Conservation (phyloP, 306 rosid genomes). For the peach (Prunus persica) region DNA sequence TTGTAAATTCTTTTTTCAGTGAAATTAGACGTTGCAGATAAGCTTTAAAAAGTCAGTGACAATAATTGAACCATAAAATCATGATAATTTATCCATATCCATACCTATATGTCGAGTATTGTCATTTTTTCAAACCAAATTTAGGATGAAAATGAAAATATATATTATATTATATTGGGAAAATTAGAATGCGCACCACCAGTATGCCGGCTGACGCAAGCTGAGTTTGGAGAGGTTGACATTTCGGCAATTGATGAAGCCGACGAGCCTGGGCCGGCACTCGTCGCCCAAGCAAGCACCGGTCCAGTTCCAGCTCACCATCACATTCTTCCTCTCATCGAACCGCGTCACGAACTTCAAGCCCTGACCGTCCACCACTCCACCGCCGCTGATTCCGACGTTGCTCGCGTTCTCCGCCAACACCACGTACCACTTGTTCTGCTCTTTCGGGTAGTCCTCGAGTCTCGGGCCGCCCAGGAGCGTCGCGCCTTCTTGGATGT, state of each 20-base stretch:
- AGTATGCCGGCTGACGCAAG: slow-evolving; percentile 75
- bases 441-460: slow-evolving; percentile 63
- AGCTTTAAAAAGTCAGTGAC: too few relatives aligned
- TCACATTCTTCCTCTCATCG: slow-evolving; percentile 70
- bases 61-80: neutral
- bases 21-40: neutral
- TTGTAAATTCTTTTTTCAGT: too few relatives aligned
- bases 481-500: slow-evolving; percentile 58
- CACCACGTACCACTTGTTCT: slow-evolving; percentile 71
- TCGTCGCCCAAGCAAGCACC: slow-evolving; percentile 86
- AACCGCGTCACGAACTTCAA: slow-evolving; percentile 60
- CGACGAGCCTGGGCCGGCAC: slow-evolving; percentile 80
- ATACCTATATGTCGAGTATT: neutral
- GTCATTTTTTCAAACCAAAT: neutral
- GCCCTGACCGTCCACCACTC: slow-evolving; percentile 86
- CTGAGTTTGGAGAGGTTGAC: slow-evolving; percentile 52
- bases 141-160: neutral
- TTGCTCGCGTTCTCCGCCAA: slow-evolving; percentile 75
- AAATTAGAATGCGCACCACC: slow-evolving; percentile 61
- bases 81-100: neutral
- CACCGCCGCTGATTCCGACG: slow-evolving; percentile 85
- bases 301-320: slow-evolving; percentile 92
- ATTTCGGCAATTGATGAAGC: slow-evolving; percentile 53
- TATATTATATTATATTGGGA: neutral
- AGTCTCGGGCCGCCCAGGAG: slow-evolving; percentile 58